Conservation (phyloP, 1,284 basidiomycete genomes). For the Gymnopus androsaceus region DNA sequence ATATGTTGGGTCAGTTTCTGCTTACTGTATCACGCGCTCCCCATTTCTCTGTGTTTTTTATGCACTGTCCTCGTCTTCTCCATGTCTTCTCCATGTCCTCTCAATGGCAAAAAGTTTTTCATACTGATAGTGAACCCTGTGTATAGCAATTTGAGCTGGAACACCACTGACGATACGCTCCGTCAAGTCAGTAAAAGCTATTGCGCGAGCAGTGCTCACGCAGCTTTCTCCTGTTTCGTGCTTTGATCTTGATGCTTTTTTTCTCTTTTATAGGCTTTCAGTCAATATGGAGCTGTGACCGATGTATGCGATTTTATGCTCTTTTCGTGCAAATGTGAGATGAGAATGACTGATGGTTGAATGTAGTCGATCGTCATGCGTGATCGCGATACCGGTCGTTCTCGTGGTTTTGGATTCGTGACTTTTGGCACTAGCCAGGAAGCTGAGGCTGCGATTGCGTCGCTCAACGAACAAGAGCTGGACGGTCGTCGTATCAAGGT, state of each 20-base stretch:
- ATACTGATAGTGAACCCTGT: conserved; percentile 50
- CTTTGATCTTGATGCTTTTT: conserved; percentile 30
- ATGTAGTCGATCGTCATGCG: conserved; percentile 92
- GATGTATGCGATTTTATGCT: conserved; percentile 68
- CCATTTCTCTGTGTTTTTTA: conserved; percentile 30
- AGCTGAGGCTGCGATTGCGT: conserved; percentile 78
- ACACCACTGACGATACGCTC: conserved; percentile 89
- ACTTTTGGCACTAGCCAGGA: conserved; percentile 67
- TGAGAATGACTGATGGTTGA: conserved; percentile 36
- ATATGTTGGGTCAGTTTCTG: conserved; percentile 81
- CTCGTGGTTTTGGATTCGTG: conserved; percentile 96
- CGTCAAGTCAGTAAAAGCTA: conserved; percentile 73
- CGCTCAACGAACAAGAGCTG: conserved; percentile 89
- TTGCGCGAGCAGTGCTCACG: conserved; percentile 23
- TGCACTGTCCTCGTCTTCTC: conserved; percentile 42
- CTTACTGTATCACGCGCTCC: conserved; percentile 29
- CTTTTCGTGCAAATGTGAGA: conserved; percentile 24
- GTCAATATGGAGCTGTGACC: conserved; percentile 64
- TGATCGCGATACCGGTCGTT: conserved; percentile 95
- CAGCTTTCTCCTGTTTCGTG: neutral
- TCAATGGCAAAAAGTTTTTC: no score
- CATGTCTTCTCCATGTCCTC: conserved; percentile 26
- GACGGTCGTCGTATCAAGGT: conserved; percentile 93
- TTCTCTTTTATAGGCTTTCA: conserved; percentile 67
- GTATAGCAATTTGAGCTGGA: conserved; percentile 89